These are phyloP conservation scores for Plasmodium adleri DNA, from an alignment of 169 alveolate species.

Conservation along the genomic window DNA sequence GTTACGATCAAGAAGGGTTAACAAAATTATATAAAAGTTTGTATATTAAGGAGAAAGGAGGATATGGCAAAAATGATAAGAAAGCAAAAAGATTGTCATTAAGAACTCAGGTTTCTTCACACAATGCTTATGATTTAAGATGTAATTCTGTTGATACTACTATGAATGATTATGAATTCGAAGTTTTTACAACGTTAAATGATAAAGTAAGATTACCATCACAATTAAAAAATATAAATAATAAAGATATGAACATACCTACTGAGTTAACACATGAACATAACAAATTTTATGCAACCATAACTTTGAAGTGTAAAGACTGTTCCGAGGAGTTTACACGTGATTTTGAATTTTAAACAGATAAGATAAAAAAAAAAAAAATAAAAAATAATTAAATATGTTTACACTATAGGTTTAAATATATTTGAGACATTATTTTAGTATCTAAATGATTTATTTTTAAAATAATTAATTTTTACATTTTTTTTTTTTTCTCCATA, in stretches of 20 bases:
- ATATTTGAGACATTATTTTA: too few relatives aligned
- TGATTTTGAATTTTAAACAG: conserved; percentile 15
- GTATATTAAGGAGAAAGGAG: conserved; percentile 2
- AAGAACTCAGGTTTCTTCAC: conserved; percentile 14
- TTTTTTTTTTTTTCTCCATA: too few relatives aligned
- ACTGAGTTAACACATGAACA: conserved; percentile 21
- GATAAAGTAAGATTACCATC: conserved; percentile 25
- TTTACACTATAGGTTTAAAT: too few relatives aligned
- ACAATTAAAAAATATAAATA: conserved; percentile 3
- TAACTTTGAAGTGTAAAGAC: conserved; percentile 33
- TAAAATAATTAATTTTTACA: too few relatives aligned
- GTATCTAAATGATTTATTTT: too few relatives aligned
- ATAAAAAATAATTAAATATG: background rate
- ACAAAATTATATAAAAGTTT: conserved; percentile 5
- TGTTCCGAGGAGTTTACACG: conserved; percentile 20
- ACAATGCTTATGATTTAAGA: background rate
- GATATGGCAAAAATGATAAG: background rate
- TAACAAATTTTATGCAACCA: conserved; percentile 23
- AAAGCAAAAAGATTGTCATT: conserved; percentile 1
- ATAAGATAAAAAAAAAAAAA: background rate
- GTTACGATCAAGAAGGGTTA: background rate
- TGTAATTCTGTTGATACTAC: conserved; percentile 4
- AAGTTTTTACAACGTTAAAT: conserved; percentile 33
- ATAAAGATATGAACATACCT: conserved; percentile 11
- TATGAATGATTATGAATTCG: conserved; percentile 40